These are phyloP conservation scores for Thelephora aurantiotincta DNA, from an alignment of 768 basidiomycete genomes.

Conservation along the genomic window DNA sequence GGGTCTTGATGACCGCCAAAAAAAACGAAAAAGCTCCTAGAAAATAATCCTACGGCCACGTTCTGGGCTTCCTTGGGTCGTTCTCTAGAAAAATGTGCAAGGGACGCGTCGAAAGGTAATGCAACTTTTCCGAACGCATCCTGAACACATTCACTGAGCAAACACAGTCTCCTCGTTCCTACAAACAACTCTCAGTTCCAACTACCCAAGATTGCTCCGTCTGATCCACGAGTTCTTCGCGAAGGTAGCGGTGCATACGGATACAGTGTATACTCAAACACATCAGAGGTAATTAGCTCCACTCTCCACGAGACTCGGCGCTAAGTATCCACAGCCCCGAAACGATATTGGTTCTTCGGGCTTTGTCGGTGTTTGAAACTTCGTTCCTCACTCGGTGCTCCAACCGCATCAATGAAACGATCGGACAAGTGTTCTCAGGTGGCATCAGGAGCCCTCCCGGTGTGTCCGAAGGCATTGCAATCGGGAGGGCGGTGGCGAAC, in stretches of 20 bases:
- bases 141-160: background rate
- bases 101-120: slow-evolving; percentile 69
- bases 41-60: slow-evolving; percentile 79
- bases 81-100: slow-evolving; percentile 69
- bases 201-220: slow-evolving; percentile 78
- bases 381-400: slow-evolving; percentile 81
- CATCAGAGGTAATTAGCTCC: slow-evolving; percentile 58
- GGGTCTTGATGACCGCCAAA: background rate
- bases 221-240: slow-evolving; percentile 96
- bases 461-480: slow-evolving; percentile 57
- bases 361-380: slow-evolving; percentile 71
- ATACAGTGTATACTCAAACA: slow-evolving; percentile 75
- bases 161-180: slow-evolving; percentile 73
- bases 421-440: slow-evolving; percentile 63
- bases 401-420: slow-evolving; percentile 70
- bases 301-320: background rate
- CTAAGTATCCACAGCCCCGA: slow-evolving; percentile 52
- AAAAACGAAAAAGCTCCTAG: slow-evolving; percentile 41
- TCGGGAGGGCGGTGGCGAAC: slow-evolving; percentile 70
- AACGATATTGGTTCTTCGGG: slow-evolving; percentile 75
- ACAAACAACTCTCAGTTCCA: slow-evolving; percentile 75
- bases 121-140: background rate
- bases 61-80: slow-evolving; percentile 83
- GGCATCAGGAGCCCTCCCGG: slow-evolving; percentile 60
- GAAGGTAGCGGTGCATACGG: slow-evolving; percentile 90